Conservation (phyloP, 371 early-diverging fungal species). For the Neoconidiobolus thromboides region DNA sequence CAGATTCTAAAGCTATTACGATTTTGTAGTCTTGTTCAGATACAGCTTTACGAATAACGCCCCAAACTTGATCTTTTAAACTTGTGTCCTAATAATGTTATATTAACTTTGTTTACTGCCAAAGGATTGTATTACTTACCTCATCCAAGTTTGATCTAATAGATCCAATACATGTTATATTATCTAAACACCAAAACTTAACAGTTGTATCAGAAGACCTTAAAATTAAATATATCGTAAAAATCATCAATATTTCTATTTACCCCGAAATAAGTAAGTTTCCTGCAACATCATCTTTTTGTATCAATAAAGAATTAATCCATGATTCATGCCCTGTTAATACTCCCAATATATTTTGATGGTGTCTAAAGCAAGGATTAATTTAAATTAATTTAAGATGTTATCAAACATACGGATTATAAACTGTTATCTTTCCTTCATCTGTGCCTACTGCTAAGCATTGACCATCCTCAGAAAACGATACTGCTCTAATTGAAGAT, state of each 20-base stretch:
- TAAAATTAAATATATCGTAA: not conserved
- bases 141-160: not conserved
- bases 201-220: conserved; percentile 5
- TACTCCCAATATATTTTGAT: conserved; percentile 1
- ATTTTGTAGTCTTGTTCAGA: not conserved
- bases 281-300: not conserved
- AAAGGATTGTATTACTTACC: not conserved
- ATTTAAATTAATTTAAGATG: not conserved
- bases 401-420: not conserved
- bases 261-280: not conserved
- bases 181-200: conserved; percentile 2
- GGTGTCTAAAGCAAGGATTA: not conserved
- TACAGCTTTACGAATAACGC: not conserved
- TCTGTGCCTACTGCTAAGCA: conserved; percentile 2
- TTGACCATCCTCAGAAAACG: not conserved
- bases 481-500: not conserved
- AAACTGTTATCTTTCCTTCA: conserved; percentile 2
- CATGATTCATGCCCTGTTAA: conserved; percentile 2
- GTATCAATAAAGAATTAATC: not conserved
- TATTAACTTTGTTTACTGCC: not conserved
- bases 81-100: not conserved
- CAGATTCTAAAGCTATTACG: conserved; percentile 2
- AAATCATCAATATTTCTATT: not conserved
- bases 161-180: not conserved
- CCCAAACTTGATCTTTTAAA: not conserved